Conservation (phyloP, 371 early-diverging fungal species). For the Syncephalastrum sp. region DNA sequence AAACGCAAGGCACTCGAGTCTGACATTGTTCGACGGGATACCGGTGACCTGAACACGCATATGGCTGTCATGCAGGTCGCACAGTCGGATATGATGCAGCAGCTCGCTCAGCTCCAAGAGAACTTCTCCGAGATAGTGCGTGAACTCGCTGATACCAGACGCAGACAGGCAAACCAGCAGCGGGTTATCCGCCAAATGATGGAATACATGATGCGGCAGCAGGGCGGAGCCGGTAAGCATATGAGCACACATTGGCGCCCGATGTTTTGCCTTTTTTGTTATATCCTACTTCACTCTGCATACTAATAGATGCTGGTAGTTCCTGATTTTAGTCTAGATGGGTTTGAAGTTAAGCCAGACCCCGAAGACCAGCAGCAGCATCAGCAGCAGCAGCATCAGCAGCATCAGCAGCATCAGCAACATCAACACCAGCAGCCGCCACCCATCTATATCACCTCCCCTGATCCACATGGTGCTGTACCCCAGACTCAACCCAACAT, state of each 20-base stretch:
- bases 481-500: conserved; percentile 10
- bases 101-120: conserved; percentile 69
- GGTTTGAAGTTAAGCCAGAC: conserved; percentile 17
- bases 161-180: conserved; percentile 56
- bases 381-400: too few relatives aligned
- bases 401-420: not conserved
- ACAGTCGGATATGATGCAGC: conserved; percentile 75
- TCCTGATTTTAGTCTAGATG: conserved; percentile 44
- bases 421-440: conserved; percentile 49
- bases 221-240: conserved; percentile 25
- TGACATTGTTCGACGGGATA: conserved; percentile 64
- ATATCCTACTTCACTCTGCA: not conserved
- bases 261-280: conserved; percentile 3
- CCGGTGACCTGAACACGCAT: conserved; percentile 70
- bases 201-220: conserved; percentile 47
- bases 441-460: conserved; percentile 59
- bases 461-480: conserved; percentile 22
- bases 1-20: conserved; percentile 85
- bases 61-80: conserved; percentile 72
- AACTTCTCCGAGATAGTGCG: conserved; percentile 64
- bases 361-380: conserved; percentile 1
- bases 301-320: not conserved
- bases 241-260: not conserved
- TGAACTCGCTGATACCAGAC: conserved; percentile 66
- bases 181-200: conserved; percentile 57